Percentiles rank a stretch among this genome's conserved stretches.
phyloP scores from a whole-genome alignment of 2,329 filamentous ascomycete species.

The Didymellaceae sp. region DNA sequence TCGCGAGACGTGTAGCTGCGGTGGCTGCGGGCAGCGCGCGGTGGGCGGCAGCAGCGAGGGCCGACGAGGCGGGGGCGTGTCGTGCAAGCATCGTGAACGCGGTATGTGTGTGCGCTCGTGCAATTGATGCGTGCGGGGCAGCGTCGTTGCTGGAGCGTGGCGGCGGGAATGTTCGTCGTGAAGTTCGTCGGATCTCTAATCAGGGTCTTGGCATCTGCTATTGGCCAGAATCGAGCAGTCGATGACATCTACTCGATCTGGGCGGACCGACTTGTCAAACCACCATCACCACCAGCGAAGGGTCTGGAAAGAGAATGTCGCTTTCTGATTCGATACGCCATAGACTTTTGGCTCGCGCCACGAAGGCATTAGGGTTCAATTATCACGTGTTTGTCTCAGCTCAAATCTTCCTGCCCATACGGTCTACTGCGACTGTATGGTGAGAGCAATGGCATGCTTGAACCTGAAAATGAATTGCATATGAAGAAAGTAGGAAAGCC shows the following conservation, averaged over 20 bases:
- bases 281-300: slow-evolving; percentile 8
- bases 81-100: slow-evolving; percentile 51
- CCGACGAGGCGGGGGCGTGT: slow-evolving; percentile 48
- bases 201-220: slow-evolving; percentile 20
- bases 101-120: slow-evolving; percentile 35
- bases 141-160: slow-evolving; percentile 40
- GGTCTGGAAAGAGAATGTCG: not conserved
- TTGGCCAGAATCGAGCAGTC: slow-evolving; percentile 8
- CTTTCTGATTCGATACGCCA: not conserved
- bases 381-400: not conserved
- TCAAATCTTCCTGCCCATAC: no score
- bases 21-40: slow-evolving; percentile 50
- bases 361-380: not conserved
- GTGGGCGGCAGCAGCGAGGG: slow-evolving; percentile 50
- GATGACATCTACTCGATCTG: slow-evolving; percentile 19
- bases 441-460: no score
- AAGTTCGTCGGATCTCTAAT: slow-evolving; percentile 28
- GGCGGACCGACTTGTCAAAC: slow-evolving; percentile 5
- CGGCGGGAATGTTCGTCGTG: slow-evolving; percentile 28
- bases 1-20: slow-evolving; percentile 47
- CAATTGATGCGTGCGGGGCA: slow-evolving; percentile 48
- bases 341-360: not conserved
- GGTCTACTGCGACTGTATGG: no score
- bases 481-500: no score
- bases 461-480: no score